Conservation (phyloP, 2,329 filamentous ascomycete species). For the Pezicula carpinea region DNA sequence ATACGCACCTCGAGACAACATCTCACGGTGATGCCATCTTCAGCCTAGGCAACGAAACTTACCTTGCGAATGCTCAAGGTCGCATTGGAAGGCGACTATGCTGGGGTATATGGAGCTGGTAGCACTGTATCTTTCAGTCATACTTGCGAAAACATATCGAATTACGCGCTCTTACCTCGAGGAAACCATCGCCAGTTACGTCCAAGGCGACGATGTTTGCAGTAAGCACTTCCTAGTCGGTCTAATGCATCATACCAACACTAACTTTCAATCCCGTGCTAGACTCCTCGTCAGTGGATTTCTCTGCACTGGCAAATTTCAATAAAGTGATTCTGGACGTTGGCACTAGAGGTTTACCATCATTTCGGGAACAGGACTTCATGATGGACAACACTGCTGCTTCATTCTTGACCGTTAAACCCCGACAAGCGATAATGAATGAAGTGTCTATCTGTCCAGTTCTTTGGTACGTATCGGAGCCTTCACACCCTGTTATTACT, state of each 20-base stretch:
- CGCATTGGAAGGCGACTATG: conserved; percentile 31
- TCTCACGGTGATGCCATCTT: conserved; percentile 29
- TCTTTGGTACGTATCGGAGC: conserved; percentile 18
- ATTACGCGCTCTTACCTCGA: conserved; percentile 28
- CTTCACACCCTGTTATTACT: background rate
- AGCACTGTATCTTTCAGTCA: background rate
- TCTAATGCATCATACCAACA: conserved; percentile 27
- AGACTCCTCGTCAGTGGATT: conserved; percentile 4
- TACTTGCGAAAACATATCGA: conserved; percentile 3
- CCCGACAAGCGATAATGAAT: conserved; percentile 26
- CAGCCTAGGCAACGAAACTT: conserved; percentile 31
- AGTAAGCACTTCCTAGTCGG: conserved; percentile 31
- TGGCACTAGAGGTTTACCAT: conserved; percentile 36
- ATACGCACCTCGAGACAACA: conserved; percentile 10
- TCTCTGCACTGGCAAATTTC: background rate
- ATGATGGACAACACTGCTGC: conserved; percentile 27
- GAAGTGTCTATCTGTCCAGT: conserved; percentile 32
- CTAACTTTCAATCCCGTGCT: conserved; percentile 15
- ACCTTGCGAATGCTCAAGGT: conserved; percentile 31
- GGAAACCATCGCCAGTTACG: conserved; percentile 26
- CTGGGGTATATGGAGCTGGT: conserved; percentile 17
- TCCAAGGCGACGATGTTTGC: conserved; percentile 32
- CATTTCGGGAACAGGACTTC: conserved; percentile 32
- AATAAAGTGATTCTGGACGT: conserved; percentile 17
- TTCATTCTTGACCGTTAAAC: conserved; percentile 29